Percentiles rank a stretch among this genome's conserved stretches.
These are phyloP conservation scores for button mushroom (Agaricus bisporus) DNA, from an alignment of 768 basidiomycete genomes.

Conservation along the genomic window DNA sequence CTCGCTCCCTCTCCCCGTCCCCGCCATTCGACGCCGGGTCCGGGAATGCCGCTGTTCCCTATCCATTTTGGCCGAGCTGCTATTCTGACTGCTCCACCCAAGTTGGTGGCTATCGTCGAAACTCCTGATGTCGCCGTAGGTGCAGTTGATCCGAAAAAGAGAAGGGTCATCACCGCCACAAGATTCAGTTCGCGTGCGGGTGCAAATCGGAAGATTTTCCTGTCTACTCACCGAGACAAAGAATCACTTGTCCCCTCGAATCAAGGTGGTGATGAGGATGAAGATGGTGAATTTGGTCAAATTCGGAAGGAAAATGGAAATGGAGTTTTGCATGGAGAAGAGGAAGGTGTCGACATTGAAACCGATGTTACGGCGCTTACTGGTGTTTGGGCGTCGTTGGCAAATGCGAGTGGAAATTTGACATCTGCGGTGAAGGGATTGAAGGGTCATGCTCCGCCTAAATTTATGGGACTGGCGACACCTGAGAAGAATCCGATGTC, in stretches of 20 bases:
- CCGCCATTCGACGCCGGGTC: constrained; percentile 33
- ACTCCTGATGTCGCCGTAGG: constrained; percentile 89
- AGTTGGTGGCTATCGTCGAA: constrained; percentile 75
- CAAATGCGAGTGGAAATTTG: constrained; percentile 23
- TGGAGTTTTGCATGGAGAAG: constrained; percentile 10
- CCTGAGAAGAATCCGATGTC: constrained; percentile 95
- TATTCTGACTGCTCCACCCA: constrained; percentile 78
- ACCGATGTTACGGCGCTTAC: constrained; percentile 57
- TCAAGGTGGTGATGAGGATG: constrained; percentile 17
- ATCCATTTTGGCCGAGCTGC: constrained; percentile 64
- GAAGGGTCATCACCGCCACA: constrained; percentile 82
- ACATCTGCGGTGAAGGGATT: constrained; percentile 48
- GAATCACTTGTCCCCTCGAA: constrained; percentile 16
- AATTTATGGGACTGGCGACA: constrained; percentile 73
- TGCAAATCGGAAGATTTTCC: constrained; percentile 76
- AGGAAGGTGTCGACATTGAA: constrained; percentile 52
- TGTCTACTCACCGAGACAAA: constrained; percentile 75
- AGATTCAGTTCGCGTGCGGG: constrained; percentile 80
- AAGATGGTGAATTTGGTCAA: constrained; percentile 19
- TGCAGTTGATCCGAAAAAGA: constrained; percentile 79
- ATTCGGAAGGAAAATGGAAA: background rate
- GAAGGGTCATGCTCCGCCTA: constrained; percentile 53
- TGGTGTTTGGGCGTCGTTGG: constrained; percentile 74
- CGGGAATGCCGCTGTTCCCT: constrained; percentile 29
- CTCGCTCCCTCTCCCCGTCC: constrained; percentile 41